Conservation (phyloP, 805 yeast species). For the Priceomyces fermenticarens region DNA sequence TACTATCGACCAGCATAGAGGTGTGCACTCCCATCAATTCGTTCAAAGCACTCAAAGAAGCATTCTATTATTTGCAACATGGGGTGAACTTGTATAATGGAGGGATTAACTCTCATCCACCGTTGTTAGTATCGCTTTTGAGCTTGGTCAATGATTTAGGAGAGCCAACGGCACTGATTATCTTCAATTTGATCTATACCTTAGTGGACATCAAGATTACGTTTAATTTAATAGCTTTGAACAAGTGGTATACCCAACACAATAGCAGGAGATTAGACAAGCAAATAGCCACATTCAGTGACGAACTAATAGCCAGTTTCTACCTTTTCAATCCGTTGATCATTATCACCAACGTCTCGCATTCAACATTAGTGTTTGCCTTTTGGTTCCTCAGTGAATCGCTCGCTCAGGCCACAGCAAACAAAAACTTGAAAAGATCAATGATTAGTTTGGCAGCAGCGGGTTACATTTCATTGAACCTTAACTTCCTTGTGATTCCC, state of each 20-base stretch:
- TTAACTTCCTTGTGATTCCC: conserved; percentile 61
- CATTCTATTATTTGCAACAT: conserved; percentile 53
- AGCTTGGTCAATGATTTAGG: conserved; percentile 32
- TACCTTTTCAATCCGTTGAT: conserved; percentile 80
- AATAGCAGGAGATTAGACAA: conserved; percentile 15
- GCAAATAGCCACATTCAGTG: conserved; percentile 22
- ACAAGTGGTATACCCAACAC: conserved; percentile 35
- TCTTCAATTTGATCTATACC: conserved; percentile 49
- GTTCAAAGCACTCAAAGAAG: conserved; percentile 45
- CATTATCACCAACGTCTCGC: conserved; percentile 64
- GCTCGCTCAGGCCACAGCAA: conserved; percentile 44
- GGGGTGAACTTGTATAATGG: conserved; percentile 73
- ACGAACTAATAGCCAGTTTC: conserved; percentile 54
- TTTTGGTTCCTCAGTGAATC: conserved; percentile 53
- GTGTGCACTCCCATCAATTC: conserved; percentile 75
- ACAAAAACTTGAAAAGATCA: conserved; percentile 39
- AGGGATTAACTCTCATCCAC: conserved; percentile 84
- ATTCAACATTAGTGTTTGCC: conserved; percentile 62
- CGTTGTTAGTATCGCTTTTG: conserved; percentile 58
- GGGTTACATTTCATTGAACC: conserved; percentile 60
- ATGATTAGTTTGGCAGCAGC: conserved; percentile 59
- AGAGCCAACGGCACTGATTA: conserved; percentile 10
- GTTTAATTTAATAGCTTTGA: conserved; percentile 48
- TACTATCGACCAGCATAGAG: conserved; percentile 45
- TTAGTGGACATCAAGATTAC: conserved; percentile 59